phyloP scores from a whole-genome alignment of 495 filamentous ascomycete species.

The Penicillium subrubescens region DNA sequence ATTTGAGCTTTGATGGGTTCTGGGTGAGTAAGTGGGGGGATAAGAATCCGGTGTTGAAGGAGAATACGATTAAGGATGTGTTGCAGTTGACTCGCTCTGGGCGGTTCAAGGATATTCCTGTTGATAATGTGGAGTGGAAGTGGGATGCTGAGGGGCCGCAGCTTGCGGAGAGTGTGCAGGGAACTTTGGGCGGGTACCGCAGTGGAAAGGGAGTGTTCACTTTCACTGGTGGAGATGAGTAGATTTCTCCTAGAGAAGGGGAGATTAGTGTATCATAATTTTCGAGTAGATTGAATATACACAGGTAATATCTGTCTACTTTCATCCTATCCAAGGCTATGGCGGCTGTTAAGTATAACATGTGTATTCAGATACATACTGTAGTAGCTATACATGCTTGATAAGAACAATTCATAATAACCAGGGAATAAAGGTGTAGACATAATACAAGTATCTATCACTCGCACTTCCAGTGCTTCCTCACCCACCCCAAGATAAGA shows the following conservation, averaged over 20 bases:
- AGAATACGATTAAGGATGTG: conserved; percentile 77
- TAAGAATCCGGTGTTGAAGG: conserved; percentile 70
- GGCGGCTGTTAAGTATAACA: not conserved
- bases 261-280: conserved; percentile 16
- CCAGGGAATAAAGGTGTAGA: not conserved
- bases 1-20: conserved; percentile 84
- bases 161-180: conserved; percentile 66
- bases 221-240: conserved; percentile 58
- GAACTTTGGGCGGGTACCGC: conserved; percentile 77
- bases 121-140: conserved; percentile 76
- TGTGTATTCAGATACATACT: not conserved
- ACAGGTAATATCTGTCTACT: not conserved
- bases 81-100: conserved; percentile 71
- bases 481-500: conserved; percentile 75
- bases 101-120: conserved; percentile 79
- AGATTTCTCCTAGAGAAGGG: not conserved
- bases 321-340: not conserved
- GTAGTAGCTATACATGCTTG: not conserved
- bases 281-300: not conserved
- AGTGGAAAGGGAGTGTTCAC: conserved; percentile 89
- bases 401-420: not conserved
- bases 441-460: conserved; percentile 1
- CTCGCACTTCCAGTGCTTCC: conserved; percentile 69
- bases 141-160: conserved; percentile 69
- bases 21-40: conserved; percentile 93